Evolutionary conservation across 1,284 basidiomycete species (phyloP).

Genomic region (Cystobasidium sp.): DNA sequence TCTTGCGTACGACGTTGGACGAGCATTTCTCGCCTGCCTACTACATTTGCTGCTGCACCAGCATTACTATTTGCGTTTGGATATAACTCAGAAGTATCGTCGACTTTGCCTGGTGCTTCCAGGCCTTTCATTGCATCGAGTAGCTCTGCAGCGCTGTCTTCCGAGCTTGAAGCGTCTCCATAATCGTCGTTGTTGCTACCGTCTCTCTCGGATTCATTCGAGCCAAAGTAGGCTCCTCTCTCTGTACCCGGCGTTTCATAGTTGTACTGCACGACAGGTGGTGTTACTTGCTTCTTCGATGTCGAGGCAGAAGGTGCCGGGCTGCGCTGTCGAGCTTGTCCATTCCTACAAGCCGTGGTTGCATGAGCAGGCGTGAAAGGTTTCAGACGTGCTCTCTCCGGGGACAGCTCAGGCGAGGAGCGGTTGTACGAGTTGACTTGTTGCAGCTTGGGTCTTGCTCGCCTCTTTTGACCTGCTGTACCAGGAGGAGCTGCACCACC

Average conservation of each 20-base stretch:
- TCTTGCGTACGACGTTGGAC: slow-evolving; percentile 26
- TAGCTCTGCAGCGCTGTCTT: slow-evolving; percentile 37
- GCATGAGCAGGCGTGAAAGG: slow-evolving; percentile 27
- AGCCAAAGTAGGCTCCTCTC: slow-evolving; percentile 38
- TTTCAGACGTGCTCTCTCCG: slow-evolving; percentile 19
- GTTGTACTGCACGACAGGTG: slow-evolving; percentile 4
- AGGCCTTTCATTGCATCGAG: slow-evolving; percentile 14
- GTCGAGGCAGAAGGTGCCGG: not conserved
- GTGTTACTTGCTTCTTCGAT: not conserved
- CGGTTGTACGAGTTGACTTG: slow-evolving; percentile 22
- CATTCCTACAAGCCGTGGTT: not conserved
- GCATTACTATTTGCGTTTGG: not conserved
- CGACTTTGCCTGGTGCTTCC: not conserved
- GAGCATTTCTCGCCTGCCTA: slow-evolving; percentile 27
- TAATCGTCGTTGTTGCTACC: slow-evolving; percentile 23
- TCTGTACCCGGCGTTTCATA: slow-evolving; percentile 35
- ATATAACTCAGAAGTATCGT: not conserved
- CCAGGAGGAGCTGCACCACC: not conserved
- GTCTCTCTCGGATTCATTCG: slow-evolving; percentile 37
- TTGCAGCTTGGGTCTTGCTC: slow-evolving; percentile 20
- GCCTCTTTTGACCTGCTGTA: slow-evolving; percentile 1
- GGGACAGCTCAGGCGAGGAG: slow-evolving; percentile 33
- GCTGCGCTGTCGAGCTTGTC: slow-evolving; percentile 10
- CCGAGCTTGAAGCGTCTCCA: slow-evolving; percentile 38
- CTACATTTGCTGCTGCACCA: not conserved